Percentiles rank a stretch among this genome's conserved stretches.
phyloP scores from a whole-genome alignment of 257 asterid genomes.

The Scutellaria baicalensis region DNA sequence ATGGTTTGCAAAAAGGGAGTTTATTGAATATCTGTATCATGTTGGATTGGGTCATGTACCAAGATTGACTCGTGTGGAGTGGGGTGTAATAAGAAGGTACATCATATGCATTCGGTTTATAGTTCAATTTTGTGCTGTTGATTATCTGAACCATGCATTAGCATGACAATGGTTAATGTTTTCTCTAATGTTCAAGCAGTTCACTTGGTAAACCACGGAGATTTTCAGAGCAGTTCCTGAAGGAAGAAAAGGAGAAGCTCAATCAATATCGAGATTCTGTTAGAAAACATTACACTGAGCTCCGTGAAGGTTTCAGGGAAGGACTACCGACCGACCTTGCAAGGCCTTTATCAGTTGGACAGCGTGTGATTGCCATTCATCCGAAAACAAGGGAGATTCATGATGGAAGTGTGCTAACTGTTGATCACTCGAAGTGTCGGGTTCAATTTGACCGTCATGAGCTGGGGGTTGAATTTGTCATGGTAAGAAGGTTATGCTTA shows the following conservation, averaged over 20 bases:
- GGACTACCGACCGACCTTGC: conserved; percentile 92
- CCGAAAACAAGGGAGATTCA: conserved; percentile 90
- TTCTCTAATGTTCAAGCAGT: conserved; percentile 38
- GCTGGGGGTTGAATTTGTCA: conserved; percentile 89
- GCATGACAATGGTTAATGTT: neutral
- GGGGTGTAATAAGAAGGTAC: conserved; percentile 95
- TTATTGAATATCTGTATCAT: conserved; percentile 79
- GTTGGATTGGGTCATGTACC: conserved; percentile 89
- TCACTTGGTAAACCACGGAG: conserved; percentile 94
- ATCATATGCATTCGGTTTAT: conserved; percentile 7
- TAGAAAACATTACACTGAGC: conserved; percentile 77
- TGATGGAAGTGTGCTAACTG: conserved; percentile 88
- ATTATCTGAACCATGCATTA: neutral
- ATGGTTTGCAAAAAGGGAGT: conserved; percentile 86
- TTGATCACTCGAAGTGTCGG: conserved; percentile 76
- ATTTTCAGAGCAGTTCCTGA: conserved; percentile 84
- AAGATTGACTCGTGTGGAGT: conserved; percentile 81
- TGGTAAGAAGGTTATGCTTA: conserved; percentile 37
- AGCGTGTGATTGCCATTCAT: conserved; percentile 89
- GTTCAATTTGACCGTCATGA: conserved; percentile 93
- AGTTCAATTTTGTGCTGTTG: neutral
- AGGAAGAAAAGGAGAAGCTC: conserved; percentile 94
- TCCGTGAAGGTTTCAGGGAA: conserved; percentile 77
- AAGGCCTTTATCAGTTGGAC: conserved; percentile 89
- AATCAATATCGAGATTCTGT: conserved; percentile 84